Percentiles rank a stretch among this genome's conserved stretches.
These are phyloP conservation scores for Cutaneotrichosporon curvatum DNA, from an alignment of 1,284 basidiomycete species.

Conservation along the genomic window DNA sequence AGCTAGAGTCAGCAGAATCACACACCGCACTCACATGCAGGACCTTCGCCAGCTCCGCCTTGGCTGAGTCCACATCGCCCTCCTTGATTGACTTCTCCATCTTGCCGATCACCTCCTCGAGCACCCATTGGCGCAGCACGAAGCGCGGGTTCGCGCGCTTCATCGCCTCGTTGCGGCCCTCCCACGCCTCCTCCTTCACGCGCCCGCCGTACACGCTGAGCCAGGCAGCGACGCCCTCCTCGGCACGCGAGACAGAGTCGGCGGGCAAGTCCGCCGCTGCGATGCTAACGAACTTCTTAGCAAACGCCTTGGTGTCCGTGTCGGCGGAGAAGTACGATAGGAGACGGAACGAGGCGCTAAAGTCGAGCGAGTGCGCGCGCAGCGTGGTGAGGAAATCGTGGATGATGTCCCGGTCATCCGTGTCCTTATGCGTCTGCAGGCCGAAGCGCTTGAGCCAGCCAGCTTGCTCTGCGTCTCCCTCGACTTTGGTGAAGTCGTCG, in stretches of 20 bases:
- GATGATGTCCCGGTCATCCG: slow-evolving; percentile 57
- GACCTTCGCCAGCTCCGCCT: slow-evolving; percentile 21
- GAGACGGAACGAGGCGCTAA: slow-evolving; percentile 69
- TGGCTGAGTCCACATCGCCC: slow-evolving; percentile 33
- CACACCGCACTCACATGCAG: slow-evolving; percentile 20
- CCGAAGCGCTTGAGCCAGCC: slow-evolving; percentile 72
- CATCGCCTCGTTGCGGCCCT: slow-evolving; percentile 38
- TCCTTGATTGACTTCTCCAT: slow-evolving; percentile 63
- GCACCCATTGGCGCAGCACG: slow-evolving; percentile 81
- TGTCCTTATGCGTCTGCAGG: slow-evolving; percentile 51
- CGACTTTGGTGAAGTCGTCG: slow-evolving; percentile 54
- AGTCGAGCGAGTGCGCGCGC: slow-evolving; percentile 65
- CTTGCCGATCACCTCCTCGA: slow-evolving; percentile 76
- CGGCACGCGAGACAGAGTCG: slow-evolving; percentile 47
- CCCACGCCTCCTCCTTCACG: slow-evolving; percentile 44
- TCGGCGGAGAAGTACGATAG: slow-evolving; percentile 55
- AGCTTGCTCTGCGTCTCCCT: slow-evolving; percentile 56
- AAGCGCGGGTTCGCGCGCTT: slow-evolving; percentile 69
- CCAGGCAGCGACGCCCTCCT: slow-evolving; percentile 57
- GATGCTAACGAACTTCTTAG: slow-evolving; percentile 51
- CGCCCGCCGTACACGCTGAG: slow-evolving; percentile 60
- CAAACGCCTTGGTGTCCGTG: slow-evolving; percentile 48
- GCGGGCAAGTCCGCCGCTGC: slow-evolving; percentile 50
- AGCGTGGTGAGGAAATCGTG: slow-evolving; percentile 63
- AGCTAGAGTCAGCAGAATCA: slow-evolving; percentile 51